Evolutionary conservation across 257 asterid genomes (phyloP), one percentile per base, ranked within the genome.

Genomic region (Echites panduratus): DNA sequence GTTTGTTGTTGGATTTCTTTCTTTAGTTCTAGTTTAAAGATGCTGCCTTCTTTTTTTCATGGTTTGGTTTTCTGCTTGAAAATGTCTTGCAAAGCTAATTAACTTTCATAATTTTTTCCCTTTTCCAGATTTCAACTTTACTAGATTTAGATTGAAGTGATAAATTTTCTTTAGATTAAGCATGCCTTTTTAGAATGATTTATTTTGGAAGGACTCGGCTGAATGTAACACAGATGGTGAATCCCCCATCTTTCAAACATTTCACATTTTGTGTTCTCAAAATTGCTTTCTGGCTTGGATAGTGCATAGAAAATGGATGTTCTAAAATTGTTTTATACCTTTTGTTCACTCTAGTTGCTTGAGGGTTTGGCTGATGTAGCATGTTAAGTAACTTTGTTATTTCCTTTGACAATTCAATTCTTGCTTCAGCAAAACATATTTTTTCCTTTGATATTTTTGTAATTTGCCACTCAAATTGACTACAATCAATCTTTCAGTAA

Each of bases 401-500:
- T 32, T 63, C 14, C 17, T 63, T 63, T 8, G 48, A 2, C 13
- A 17, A 63, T 24, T 35, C 27, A 59, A 61, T 5, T 63, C 43
- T 32, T 63, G 27, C 68, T 63, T 63, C 27, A 6, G 26, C 35
- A 35, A 5, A 2, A 63, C 48, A 63, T 63, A 63, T 17, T 35
- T 12, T 38, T 35, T 0, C 16, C 48, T 40, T 63, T 63, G 14
- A 3, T 14, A 7, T 35, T 17, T 38, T 63, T n/a, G 2, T 35
- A 35, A 7, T 61, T 35, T 35, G 48, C n/a, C 19, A 27, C 68
- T 63, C 12, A 26, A 63, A 29, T 38, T 63, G 68, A 35, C 68
- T 8, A 8, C n/a, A 57, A 67, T 48, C 24, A 12, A 66, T 76
- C 61, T 84, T 72, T 75, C 88, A 93, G 98, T 91, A 85, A 83